These are phyloP conservation scores for Candida stauntonica DNA, from an alignment of 805 yeast species.

Conservation along the genomic window DNA sequence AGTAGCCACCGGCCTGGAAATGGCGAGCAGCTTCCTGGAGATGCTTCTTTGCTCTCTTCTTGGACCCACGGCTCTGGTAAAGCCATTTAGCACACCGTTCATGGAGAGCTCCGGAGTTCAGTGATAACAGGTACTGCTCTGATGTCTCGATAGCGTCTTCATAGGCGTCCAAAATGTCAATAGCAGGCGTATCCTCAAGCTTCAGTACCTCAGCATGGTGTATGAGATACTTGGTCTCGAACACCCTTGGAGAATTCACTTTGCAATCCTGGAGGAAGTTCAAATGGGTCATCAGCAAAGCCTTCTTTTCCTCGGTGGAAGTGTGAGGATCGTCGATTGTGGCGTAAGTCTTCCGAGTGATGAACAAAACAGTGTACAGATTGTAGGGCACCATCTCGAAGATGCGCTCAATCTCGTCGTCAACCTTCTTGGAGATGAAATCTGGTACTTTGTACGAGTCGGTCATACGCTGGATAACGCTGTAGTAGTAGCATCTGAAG, in stretches of 20 bases:
- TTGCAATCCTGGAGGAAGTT: constrained; percentile 33
- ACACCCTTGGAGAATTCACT: constrained; percentile 33
- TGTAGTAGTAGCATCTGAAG: constrained; percentile 15
- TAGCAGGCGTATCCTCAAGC: constrained; percentile 26
- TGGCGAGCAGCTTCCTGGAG: constrained; percentile 34
- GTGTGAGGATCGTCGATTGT: constrained; percentile 22
- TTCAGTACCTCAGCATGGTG: constrained; percentile 33
- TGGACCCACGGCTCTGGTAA: constrained; percentile 14
- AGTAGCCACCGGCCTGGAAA: constrained; percentile 31
- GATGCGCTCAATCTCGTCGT: constrained; percentile 4
- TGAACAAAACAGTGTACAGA: constrained; percentile 1
- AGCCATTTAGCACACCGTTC: constrained; percentile 40
- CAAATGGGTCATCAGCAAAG: constrained; percentile 23
- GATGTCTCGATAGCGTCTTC: constrained; percentile 43
- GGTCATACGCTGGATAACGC: constrained; percentile 1
- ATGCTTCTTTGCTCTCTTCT: constrained; percentile 33
- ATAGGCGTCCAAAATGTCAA: constrained; percentile 40
- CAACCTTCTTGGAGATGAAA: neutral
- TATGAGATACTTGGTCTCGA: constrained; percentile 34
- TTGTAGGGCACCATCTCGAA: constrained; percentile 11
- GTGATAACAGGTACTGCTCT: constrained; percentile 27
- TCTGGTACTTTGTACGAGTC: neutral
- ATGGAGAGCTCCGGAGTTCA: constrained; percentile 38
- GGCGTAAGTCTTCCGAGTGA: neutral
- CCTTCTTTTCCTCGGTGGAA: constrained; percentile 20